phyloP scores from a whole-genome alignment of 2,329 filamentous ascomycete species.

The Diplocarpon rosae region DNA sequence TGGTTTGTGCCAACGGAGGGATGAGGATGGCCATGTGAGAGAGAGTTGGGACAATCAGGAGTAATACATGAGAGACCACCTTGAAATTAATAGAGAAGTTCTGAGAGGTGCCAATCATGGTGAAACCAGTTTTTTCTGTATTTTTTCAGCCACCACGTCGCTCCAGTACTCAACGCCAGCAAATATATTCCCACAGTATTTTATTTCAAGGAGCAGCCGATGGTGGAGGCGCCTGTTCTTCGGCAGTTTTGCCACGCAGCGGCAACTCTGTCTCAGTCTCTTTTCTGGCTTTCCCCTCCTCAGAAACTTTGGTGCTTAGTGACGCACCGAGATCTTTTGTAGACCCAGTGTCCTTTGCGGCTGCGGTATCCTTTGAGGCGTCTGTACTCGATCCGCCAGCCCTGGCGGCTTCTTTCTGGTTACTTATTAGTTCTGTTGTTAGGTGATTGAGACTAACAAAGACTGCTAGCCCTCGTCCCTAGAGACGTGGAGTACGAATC shows the following conservation, averaged over 20 bases:
- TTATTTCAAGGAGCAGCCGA: conserved; percentile 21
- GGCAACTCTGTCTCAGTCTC: conserved; percentile 17
- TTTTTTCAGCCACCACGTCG: conserved; percentile 1
- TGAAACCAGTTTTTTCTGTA: conserved; percentile 4
- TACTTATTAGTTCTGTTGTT: conserved; percentile 1
- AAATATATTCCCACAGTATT: conserved; percentile 7
- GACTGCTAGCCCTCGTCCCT: background rate
- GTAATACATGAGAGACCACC: background rate
- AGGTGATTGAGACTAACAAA: background rate
- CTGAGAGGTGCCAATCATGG: background rate
- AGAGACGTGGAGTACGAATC: too few species aligned
- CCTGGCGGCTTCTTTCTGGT: conserved; percentile 12
- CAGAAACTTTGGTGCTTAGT: background rate
- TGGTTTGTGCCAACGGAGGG: conserved; percentile 72
- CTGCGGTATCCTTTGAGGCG: background rate
- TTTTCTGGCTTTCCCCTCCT: background rate
- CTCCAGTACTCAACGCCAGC: conserved; percentile 13
- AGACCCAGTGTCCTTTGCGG: background rate
- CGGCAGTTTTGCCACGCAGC: conserved; percentile 21
- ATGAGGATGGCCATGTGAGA: conserved; percentile 11
- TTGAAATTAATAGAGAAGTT: too few species aligned
- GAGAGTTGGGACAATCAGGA: background rate
- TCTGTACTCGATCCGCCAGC: conserved; percentile 3
- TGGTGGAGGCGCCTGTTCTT: conserved; percentile 27
- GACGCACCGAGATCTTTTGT: background rate